These are phyloP conservation scores for Carallia pectinifolia DNA, from an alignment of 345 rosid species.

Conservation along the genomic window DNA sequence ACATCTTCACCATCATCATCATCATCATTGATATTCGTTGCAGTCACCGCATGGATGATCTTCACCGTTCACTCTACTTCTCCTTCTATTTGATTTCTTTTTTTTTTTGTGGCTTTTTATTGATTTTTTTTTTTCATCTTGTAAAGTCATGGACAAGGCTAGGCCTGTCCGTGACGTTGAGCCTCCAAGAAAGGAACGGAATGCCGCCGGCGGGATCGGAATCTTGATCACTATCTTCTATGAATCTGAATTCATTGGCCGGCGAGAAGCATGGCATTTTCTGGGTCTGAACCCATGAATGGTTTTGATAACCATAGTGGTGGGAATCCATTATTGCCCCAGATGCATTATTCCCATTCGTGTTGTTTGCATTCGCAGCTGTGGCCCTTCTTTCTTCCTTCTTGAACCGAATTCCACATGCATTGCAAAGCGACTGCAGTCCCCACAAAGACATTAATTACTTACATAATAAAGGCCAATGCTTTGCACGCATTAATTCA, in stretches of 20 bases:
- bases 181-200: constrained; percentile 89
- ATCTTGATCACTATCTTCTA: constrained; percentile 51
- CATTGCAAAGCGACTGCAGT: constrained; percentile 81
- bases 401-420: constrained; percentile 91
- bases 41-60: constrained; percentile 26
- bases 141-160: constrained; percentile 87
- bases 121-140: constrained; percentile 33
- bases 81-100: background rate
- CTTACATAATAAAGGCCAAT: background rate
- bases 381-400: constrained; percentile 85
- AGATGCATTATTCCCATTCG: constrained; percentile 5
- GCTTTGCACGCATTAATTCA: background rate
- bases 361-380: constrained; percentile 30
- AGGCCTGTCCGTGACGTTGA: constrained; percentile 79
- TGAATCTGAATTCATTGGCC: constrained; percentile 60
- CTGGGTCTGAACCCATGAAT: constrained; percentile 54
- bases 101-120: background rate
- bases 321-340: constrained; percentile 34
- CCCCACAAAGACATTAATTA: background rate
- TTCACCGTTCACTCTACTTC: constrained; percentile 27
- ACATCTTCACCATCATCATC: constrained; percentile 29
- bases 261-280: constrained; percentile 55
- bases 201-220: constrained; percentile 42
- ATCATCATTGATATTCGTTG: constrained; percentile 15
- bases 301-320: constrained; percentile 33